Evolutionary conservation across 2,329 filamentous ascomycete species (phyloP), one percentile per base, ranked within the genome.

Genomic region (Nemania bipapillata): DNA sequence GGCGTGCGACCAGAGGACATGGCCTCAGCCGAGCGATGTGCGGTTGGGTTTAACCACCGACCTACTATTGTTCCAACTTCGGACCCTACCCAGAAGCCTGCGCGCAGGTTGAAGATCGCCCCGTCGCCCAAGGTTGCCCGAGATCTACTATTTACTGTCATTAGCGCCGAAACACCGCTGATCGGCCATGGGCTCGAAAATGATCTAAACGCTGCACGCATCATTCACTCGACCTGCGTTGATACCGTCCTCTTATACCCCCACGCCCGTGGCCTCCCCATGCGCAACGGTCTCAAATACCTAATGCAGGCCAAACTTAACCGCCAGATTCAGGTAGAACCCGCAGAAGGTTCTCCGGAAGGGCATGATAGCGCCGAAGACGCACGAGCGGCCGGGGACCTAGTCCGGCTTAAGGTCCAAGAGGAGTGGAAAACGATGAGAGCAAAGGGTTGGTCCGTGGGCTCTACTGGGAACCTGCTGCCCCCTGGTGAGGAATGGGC

Each of bases 121-220:
- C 83, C 89, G 0, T 94, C 91, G 0, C 94, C 94, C 0, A 83
- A 88, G 24, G 86, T 83, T 30, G 96, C 96, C 0, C 90, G 96
- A 8, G 84, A 89, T 1, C 85, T 97, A 0, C 86, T 99, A 8
- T 93, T 97, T 79, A 86, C 87, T 0, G 85, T 92, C 61, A 86
- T 99, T 57, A 86, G 89, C 1, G 92, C 93, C 0, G 82, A 86
- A 0, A 99, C 94, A 0, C 92, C 94, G 0, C 81, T 99, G 0
- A 92, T 99, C 54, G 96, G 96, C 0, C 96, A 99, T 79, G 94
- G 93, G 0, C 88, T 98, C 8, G 96, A 99, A 76, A 99, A 99
- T 77, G 96, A 99, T 76, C 86, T 99, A 63, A 97, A 97, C 77
- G 88, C 91, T 2, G 85, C 91, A 47, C 91, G 95, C 40, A 86